Evolutionary conservation across 1,284 basidiomycete species (phyloP).

Genomic region (Ganoderma sp.): DNA sequence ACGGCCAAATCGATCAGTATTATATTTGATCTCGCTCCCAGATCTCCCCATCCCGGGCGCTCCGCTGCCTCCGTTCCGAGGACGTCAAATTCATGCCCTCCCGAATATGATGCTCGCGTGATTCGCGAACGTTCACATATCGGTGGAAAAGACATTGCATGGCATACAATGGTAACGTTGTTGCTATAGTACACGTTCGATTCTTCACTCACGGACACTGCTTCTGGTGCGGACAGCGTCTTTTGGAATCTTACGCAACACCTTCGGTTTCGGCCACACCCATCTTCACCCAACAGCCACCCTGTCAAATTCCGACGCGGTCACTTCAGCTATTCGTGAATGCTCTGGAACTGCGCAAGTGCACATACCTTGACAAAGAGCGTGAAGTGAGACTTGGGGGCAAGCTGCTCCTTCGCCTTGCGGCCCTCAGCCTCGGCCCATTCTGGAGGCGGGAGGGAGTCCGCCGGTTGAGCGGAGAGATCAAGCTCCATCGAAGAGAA

Average conservation of each 20-base stretch:
- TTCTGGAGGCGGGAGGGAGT: conserved; percentile 30
- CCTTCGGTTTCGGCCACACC: conserved; percentile 12
- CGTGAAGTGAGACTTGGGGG: conserved; percentile 34
- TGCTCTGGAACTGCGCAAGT: not conserved
- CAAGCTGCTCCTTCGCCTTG: conserved; percentile 32
- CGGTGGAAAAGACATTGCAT: not conserved
- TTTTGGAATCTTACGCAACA: conserved; percentile 5
- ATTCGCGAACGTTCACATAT: not conserved
- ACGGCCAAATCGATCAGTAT: conserved; percentile 27
- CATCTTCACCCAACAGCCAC: conserved; percentile 41
- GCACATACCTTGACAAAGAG: conserved; percentile 46
- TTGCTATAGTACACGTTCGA: not conserved
- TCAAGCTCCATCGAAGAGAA: conserved; percentile 53
- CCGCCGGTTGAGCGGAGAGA: conserved; percentile 30
- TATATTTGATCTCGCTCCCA: conserved; percentile 17
- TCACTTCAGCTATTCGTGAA: not conserved
- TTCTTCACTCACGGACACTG: not conserved
- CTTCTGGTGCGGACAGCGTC: not conserved
- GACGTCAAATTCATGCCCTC: not conserved
- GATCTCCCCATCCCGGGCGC: conserved; percentile 25
- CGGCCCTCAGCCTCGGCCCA: conserved; percentile 27
- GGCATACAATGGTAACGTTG: not conserved
- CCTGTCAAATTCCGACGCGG: conserved; percentile 22
- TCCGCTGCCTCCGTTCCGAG: conserved; percentile 14
- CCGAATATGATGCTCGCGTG: not conserved